phyloP scores from a whole-genome alignment of 2,329 filamentous ascomycete genomes.

The Sarocladiaceae sp. region DNA sequence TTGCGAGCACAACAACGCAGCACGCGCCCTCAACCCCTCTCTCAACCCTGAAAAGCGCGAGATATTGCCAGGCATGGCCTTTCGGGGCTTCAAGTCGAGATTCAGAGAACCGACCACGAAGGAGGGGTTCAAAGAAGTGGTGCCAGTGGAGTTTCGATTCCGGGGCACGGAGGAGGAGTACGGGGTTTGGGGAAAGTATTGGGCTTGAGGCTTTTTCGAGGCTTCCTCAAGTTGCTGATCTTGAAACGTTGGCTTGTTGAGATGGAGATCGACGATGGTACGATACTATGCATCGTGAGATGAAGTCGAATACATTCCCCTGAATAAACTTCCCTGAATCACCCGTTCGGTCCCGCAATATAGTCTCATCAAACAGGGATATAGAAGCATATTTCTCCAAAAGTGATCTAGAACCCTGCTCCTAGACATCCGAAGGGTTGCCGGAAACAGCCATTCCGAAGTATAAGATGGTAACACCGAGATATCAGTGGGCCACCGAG shows the following conservation, averaged over 20 bases:
- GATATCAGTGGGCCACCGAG: no score
- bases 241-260: not conserved
- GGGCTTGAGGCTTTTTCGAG: constrained; percentile 46
- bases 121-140: constrained; percentile 83
- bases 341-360: no score
- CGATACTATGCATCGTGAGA: not conserved
- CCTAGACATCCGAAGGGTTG: not conserved
- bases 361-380: no score
- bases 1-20: constrained; percentile 81
- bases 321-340: not conserved
- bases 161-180: constrained; percentile 65
- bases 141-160: constrained; percentile 72
- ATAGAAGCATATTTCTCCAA: not conserved
- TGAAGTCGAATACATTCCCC: not conserved
- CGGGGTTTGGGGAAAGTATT: constrained; percentile 71
- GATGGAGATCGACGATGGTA: not conserved
- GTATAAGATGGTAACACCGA: no score
- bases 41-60: constrained; percentile 80
- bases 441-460: not conserved
- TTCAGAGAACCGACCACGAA: constrained; percentile 66
- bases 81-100: constrained; percentile 67
- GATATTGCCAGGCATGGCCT: constrained; percentile 74
- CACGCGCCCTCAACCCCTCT: constrained; percentile 65
- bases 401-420: not conserved
- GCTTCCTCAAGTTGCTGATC: not conserved